phyloP scores from a whole-genome alignment of 805 yeast genomes.

The Pichia paraexigua region DNA sequence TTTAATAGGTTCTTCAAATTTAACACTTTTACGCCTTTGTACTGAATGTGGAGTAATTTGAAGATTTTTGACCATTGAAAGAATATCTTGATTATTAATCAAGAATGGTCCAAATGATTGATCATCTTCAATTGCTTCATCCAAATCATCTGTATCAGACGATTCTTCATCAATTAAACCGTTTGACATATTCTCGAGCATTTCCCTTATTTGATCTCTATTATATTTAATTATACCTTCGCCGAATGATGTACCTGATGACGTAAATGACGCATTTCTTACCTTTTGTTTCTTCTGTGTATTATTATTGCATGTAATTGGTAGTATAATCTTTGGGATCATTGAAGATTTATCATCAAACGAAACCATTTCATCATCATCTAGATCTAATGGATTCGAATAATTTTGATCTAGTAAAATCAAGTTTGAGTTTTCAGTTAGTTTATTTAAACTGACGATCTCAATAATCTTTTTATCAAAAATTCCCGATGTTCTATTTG shows the following conservation, averaged over 20 bases:
- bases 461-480: constrained; percentile 17
- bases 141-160: constrained; percentile 7
- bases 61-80: constrained; percentile 3
- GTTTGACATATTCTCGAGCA: constrained; percentile 22
- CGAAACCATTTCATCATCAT: constrained; percentile 11
- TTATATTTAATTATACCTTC: constrained; percentile 30
- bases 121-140: constrained; percentile 4
- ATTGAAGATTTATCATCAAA: constrained; percentile 1
- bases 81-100: neutral
- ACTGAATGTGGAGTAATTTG: neutral
- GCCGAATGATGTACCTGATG: constrained; percentile 30
- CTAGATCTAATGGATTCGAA: constrained; percentile 12
- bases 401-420: constrained; percentile 8
- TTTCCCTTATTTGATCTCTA: constrained; percentile 27
- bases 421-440: constrained; percentile 3
- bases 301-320: neutral
- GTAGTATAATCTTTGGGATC: constrained; percentile 10
- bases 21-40: constrained; percentile 24
- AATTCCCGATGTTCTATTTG: constrained; percentile 11
- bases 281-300: neutral
- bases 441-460: constrained; percentile 10
- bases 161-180: constrained; percentile 12
- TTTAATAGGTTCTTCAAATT: constrained; percentile 20
- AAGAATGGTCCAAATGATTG: neutral
- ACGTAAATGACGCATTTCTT: constrained; percentile 25